phyloP scores from a whole-genome alignment of 2,329 filamentous ascomycete species.

The Clonostachys rosea region DNA sequence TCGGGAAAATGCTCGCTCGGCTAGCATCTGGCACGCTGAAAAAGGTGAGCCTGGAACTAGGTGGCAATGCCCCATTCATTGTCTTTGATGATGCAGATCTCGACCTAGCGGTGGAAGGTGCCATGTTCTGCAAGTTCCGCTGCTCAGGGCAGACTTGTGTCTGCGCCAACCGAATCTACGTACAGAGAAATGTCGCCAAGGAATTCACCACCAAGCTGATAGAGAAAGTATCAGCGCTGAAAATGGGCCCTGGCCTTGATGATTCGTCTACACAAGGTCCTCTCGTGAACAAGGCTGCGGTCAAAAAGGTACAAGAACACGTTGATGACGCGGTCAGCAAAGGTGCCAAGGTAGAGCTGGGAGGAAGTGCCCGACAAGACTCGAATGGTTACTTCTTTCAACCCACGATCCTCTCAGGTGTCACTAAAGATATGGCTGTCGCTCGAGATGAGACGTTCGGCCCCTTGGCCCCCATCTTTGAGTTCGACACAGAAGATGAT shows the following conservation, averaged over 20 bases:
- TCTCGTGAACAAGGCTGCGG: conserved; percentile 61
- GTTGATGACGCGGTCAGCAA: conserved; percentile 64
- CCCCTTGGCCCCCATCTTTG: conserved; percentile 17
- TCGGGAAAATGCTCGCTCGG: conserved; percentile 58
- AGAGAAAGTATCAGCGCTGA: conserved; percentile 17
- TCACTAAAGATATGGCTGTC: conserved; percentile 19
- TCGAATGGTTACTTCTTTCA: conserved; percentile 62
- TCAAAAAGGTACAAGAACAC: conserved; percentile 56
- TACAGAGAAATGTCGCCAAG: conserved; percentile 21
- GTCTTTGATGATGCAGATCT: conserved; percentile 64
- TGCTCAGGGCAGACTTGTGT: conserved; percentile 62
- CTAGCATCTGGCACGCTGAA: conserved; percentile 60
- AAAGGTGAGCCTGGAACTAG: conserved; percentile 64
- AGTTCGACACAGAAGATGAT: conserved; percentile 29
- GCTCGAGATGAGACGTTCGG: conserved; percentile 24
- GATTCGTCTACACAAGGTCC: conserved; percentile 18
- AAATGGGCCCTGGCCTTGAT: conserved; percentile 16
- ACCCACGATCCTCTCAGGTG: conserved; percentile 64
- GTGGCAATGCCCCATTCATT: conserved; percentile 64
- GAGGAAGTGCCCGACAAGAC: conserved; percentile 60
- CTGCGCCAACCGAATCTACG: conserved; percentile 30
- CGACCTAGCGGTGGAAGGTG: conserved; percentile 51
- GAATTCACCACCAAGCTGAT: conserved; percentile 19
- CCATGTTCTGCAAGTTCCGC: conserved; percentile 34
- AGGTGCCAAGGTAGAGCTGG: conserved; percentile 52